A percentile compares a stretch with the other conserved stretches of the same genome.
These are phyloP conservation scores for Cyclotella cryptica DNA, from an alignment of 108 stramenopile species.

Conservation along the genomic window DNA sequence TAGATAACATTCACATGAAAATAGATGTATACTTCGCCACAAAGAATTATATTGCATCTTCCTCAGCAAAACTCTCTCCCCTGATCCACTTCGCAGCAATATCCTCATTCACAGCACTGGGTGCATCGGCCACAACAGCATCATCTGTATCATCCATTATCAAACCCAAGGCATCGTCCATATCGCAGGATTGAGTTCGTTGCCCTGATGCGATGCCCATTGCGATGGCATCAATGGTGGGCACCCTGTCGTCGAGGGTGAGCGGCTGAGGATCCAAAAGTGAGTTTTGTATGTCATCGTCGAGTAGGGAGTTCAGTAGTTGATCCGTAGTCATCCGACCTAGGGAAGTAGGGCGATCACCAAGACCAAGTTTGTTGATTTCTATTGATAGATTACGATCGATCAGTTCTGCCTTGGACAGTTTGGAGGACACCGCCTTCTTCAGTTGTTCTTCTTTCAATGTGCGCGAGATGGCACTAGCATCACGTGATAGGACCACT, in stretches of 20 bases:
- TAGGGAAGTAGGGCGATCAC: constrained; percentile 45
- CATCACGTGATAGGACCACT: constrained; percentile 76
- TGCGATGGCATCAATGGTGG: constrained; percentile 66
- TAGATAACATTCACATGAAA: no score
- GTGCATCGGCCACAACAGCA: constrained; percentile 6
- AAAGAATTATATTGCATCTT: background rate
- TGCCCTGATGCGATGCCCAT: constrained; percentile 56
- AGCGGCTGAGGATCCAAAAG: constrained; percentile 53
- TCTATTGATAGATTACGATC: constrained; percentile 56
- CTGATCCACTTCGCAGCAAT: constrained; percentile 53
- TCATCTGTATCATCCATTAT: constrained; percentile 22
- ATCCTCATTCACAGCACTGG: constrained; percentile 42
- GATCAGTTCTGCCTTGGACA: constrained; percentile 42
- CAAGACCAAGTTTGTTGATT: constrained; percentile 63
- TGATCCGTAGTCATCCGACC: constrained; percentile 44
- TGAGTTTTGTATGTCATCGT: constrained; percentile 49
- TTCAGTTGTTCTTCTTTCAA: constrained; percentile 68
- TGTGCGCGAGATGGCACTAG: constrained; percentile 69
- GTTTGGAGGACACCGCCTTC: constrained; percentile 39
- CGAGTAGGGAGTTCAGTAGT: constrained; percentile 34
- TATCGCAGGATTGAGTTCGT: constrained; percentile 24
- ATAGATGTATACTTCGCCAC: background rate
- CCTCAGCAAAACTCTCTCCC: constrained; percentile 29
- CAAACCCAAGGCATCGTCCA: constrained; percentile 42
- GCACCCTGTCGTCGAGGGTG: constrained; percentile 34